phyloP scores from a whole-genome alignment of 1,139 yeast genomes.

The Yamadazyma aaseri region DNA sequence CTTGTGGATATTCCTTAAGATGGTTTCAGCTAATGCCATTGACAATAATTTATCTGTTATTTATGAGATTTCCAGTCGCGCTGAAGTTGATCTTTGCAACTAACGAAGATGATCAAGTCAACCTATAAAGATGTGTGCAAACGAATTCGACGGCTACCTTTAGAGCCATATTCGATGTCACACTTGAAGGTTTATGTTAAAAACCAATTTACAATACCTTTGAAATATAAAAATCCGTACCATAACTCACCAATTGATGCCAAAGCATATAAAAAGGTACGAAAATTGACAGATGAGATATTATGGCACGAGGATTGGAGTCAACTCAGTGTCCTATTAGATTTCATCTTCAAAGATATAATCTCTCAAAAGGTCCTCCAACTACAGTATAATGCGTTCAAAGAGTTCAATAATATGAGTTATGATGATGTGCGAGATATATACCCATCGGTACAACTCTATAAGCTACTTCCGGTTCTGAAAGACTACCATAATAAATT shows the following conservation, averaged over 20 bases:
- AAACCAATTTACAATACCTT: constrained; percentile 9
- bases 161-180: constrained; percentile 18
- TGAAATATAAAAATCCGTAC: constrained; percentile 6
- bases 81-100: background rate
- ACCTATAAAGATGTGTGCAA: constrained; percentile 11
- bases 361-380: constrained; percentile 13
- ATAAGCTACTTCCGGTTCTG: constrained; percentile 28
- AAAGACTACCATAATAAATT: constrained; percentile 13
- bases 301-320: constrained; percentile 28
- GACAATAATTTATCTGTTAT: constrained; percentile 3
- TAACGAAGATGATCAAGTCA: constrained; percentile 1
- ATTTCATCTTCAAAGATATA: constrained; percentile 25
- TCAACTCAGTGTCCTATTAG: constrained; percentile 25
- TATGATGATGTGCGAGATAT: constrained; percentile 21
- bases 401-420: constrained; percentile 20
- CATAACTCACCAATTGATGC: constrained; percentile 9
- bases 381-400: constrained; percentile 18
- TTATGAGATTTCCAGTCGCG: constrained; percentile 1
- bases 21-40: constrained; percentile 62
- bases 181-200: constrained; percentile 6
- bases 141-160: constrained; percentile 26
- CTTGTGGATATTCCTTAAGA: constrained; percentile 53
- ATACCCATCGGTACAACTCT: constrained; percentile 41
- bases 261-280: constrained; percentile 12
- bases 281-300: constrained; percentile 24